Base-by-base conservation (phyloP, 2,329 filamentous ascomycete genomes). In the Pezicula rhizophila region DNA sequence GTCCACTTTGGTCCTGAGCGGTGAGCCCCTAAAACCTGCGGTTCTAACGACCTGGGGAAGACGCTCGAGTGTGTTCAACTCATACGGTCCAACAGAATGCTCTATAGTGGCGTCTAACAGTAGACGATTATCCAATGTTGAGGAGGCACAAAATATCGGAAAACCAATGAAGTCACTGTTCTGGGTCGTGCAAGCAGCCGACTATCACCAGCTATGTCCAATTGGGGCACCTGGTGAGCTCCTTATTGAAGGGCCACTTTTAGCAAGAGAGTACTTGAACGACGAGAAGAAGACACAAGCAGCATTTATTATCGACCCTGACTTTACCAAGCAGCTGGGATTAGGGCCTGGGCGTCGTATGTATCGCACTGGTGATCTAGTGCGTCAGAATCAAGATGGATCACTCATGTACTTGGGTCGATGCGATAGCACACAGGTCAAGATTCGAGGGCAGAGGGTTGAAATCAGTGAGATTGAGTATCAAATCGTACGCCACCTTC, bases 341-440 rank as follows among this genome's bases (percentile, higher is more conserved):
- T 42, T 42, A 15, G 40, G 40, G 11, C 25, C 40, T 42, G 40
- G 40, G 26, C 40, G 40, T 42, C 40, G 40, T 28, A 47, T 84
- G 15, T 85, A 85, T 57, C 72, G 79, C n/a, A 84, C 81, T 7
- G 81, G 81, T 6, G 81, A 85, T 61, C 65, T 84, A 2, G 80
- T 83, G 8, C 70, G 80, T 34, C 68, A 82, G 39, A 62, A 82
- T 25, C 67, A 78, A 45, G 76, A 84, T 57, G 72, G 71, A 8
- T 76, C 73, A 15, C 79, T 84, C 53, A 74, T 78, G 28, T 84
- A 84, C 60, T 63, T 82, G 38, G 80, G 81, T 7, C 74, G 81
- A 18, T 75, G 76, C 40, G 81, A 85, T 57, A 78, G 82, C 23
- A 78, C 82, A 25, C 81, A 84, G 63, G 74, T 83, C 50, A 85